Percentiles rank a stretch among this genome's conserved stretches.
Evolutionary conservation across 169 alveolate species (phyloP).

Genomic region (Cryptosporidium muris): DNA sequence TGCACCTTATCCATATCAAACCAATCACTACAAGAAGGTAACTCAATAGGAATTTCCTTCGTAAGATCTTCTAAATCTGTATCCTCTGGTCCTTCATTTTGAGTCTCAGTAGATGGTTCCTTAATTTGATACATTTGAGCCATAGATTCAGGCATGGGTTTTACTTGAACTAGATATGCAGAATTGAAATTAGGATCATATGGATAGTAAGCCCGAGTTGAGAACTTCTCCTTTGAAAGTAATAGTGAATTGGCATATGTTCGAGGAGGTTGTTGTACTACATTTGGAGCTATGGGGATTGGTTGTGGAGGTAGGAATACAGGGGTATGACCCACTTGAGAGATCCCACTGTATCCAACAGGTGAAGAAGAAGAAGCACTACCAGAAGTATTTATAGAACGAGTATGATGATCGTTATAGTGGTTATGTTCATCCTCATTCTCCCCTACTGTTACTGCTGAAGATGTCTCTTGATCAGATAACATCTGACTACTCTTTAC

Average conservation of each 20-base stretch:
- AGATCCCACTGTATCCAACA: neutral
- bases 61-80: conserved; percentile 29
- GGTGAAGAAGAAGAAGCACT: conserved; percentile 18
- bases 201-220: conserved; percentile 33
- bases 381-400: neutral
- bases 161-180: conserved; percentile 5
- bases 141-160: conserved; percentile 53
- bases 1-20: conserved; percentile 63
- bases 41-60: conserved; percentile 43
- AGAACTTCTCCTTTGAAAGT: conserved; percentile 63
- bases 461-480: neutral
- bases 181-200: conserved; percentile 54
- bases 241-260: conserved; percentile 65
- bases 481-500: neutral
- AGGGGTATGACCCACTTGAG: conserved; percentile 20
- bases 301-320: conserved; percentile 54
- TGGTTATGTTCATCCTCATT: conserved; percentile 27
- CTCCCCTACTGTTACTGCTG: neutral
- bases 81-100: neutral
- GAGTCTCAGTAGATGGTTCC: neutral
- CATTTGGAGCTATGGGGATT: conserved; percentile 64
- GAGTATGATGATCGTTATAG: neutral
- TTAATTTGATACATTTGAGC: conserved; percentile 9
- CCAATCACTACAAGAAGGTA: conserved; percentile 64
- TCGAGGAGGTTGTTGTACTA: conserved; percentile 60